Conservation (phyloP, 106 monocot species). For the Allium cepa region DNA sequence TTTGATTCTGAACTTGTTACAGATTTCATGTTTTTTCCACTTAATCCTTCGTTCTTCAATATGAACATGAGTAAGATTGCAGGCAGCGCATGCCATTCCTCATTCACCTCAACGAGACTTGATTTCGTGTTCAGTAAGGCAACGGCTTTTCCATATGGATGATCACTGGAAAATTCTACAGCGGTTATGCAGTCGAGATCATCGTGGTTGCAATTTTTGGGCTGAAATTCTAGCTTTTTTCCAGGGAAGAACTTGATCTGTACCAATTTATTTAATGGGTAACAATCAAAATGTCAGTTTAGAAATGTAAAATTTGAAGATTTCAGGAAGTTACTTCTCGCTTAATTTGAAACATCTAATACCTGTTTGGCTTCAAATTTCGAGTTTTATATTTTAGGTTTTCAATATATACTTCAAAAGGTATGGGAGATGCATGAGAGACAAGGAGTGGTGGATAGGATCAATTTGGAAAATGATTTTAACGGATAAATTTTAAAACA, state of each 20-base stretch:
- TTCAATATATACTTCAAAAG: no score
- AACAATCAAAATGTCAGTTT: neutral
- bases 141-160: constrained; percentile 75
- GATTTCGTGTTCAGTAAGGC: constrained; percentile 67
- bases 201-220: constrained; percentile 22
- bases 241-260: constrained; percentile 77
- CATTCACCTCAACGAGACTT: constrained; percentile 47
- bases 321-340: no score
- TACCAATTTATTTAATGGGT: neutral
- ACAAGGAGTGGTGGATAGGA: no score
- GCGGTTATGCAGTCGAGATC: constrained; percentile 40
- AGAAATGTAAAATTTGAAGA: neutral
- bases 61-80: constrained; percentile 49
- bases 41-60: constrained; percentile 30
- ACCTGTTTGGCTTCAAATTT: no score
- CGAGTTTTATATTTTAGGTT: no score
- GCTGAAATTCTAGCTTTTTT: constrained; percentile 64
- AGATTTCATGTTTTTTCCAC: constrained; percentile 9
- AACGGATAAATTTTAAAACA: no score
- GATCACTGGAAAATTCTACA: constrained; percentile 46
- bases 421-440: no score
- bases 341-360: no score
- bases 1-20: neutral
- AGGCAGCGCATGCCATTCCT: constrained; percentile 67
- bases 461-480: no score